These are phyloP conservation scores for Magnolia kwangsiensis DNA, from an alignment of 164 flowering plant genomes.

Conservation along the genomic window DNA sequence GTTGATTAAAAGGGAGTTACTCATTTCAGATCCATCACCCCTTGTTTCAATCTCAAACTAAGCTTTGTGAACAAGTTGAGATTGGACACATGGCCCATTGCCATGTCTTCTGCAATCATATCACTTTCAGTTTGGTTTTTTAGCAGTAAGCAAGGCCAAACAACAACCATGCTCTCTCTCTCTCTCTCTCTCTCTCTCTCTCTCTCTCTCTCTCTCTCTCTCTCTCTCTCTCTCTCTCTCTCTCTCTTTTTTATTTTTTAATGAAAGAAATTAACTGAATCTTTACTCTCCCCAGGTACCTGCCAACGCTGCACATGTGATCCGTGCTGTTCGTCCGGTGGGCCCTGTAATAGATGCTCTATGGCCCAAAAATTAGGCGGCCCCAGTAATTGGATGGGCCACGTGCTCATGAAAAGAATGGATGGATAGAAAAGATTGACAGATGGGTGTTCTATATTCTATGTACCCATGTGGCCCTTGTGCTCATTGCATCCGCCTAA, in stretches of 20 bases:
- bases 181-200: too few relatives aligned
- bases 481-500: too few relatives aligned
- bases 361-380: too few relatives aligned
- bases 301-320: too few relatives aligned
- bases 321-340: too few relatives aligned
- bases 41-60: conserved; percentile 5
- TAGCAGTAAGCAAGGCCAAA: conserved; percentile 3
- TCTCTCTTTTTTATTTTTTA: too few relatives aligned
- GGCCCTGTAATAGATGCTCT: too few relatives aligned
- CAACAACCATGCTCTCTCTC: neutral
- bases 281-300: neutral
- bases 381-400: too few relatives aligned
- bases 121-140: neutral
- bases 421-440: too few relatives aligned
- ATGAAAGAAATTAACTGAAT: neutral
- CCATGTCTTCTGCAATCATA: conserved; percentile 7
- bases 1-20: neutral
- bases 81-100: neutral
- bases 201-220: neutral
- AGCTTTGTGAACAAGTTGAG: conserved; percentile 17
- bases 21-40: neutral
- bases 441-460: too few relatives aligned
- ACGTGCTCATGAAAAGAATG: too few relatives aligned
- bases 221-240: neutral
- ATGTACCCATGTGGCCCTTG: too few relatives aligned